Conservation (phyloP, 2,329 filamentous ascomycete genomes). For the Aspergillus transmontanensis region DNA sequence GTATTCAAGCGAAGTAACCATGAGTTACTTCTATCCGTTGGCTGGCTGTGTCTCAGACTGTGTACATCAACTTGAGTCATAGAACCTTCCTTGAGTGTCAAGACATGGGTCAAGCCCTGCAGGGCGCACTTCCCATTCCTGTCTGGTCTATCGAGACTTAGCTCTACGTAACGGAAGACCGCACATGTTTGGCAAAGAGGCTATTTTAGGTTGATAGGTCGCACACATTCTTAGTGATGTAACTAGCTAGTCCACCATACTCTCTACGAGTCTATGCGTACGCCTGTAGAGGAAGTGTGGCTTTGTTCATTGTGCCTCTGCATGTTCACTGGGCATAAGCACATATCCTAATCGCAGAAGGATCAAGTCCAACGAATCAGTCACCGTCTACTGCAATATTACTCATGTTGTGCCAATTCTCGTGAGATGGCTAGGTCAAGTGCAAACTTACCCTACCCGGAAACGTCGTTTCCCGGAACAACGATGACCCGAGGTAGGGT, state of each 20-base stretch:
- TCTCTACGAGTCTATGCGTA: background rate
- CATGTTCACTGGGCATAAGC: background rate
- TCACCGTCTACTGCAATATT: background rate
- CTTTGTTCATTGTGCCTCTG: background rate
- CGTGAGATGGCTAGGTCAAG: background rate
- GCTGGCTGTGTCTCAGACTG: background rate
- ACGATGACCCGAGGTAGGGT: background rate
- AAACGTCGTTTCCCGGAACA: background rate
- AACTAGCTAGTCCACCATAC: background rate
- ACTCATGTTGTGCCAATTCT: no score
- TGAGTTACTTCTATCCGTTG: background rate
- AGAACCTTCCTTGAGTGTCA: background rate
- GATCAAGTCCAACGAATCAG: background rate
- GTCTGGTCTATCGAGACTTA: background rate
- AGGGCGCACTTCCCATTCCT: background rate
- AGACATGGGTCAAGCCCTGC: background rate
- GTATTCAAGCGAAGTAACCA: background rate
- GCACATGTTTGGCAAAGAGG: background rate
- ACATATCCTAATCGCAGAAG: background rate
- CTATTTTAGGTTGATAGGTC: background rate
- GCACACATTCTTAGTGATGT: background rate
- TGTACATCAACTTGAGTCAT: background rate
- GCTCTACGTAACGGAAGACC: background rate
- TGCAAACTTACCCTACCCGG: background rate
- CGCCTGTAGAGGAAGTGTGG: background rate